Percentiles rank a stretch among this genome's conserved stretches.
These are phyloP conservation scores for Tolypocladium tropicale DNA, from an alignment of 2,329 filamentous ascomycete species.

Conservation along the genomic window DNA sequence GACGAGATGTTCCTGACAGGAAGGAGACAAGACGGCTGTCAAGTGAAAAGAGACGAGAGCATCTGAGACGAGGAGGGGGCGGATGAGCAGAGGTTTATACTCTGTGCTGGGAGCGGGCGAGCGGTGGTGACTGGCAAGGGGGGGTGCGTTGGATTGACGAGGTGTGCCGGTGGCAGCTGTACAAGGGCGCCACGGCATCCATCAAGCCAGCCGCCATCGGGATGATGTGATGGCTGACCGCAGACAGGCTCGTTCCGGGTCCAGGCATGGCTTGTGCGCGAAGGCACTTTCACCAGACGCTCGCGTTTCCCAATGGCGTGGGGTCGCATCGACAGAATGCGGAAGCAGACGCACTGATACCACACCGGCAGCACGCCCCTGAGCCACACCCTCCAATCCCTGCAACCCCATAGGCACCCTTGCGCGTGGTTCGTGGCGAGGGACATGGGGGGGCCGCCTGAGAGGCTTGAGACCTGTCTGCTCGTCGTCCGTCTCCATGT, in stretches of 20 bases:
- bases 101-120: not conserved
- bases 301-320: not conserved
- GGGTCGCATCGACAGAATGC: not conserved
- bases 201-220: not conserved
- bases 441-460: not conserved
- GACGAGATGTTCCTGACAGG: not conserved
- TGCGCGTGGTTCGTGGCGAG: not conserved
- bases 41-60: not conserved
- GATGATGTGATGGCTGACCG: not conserved
- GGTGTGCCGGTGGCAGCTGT: not conserved
- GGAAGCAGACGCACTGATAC: not conserved
- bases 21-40: not conserved
- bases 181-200: not conserved
- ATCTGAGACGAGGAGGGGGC: not conserved
- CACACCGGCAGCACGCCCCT: not conserved
- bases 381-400: not conserved
- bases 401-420: not conserved
- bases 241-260: not conserved
- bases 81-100: conserved; percentile 5
- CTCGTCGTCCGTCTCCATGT: not conserved
- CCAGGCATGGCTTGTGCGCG: not conserved
- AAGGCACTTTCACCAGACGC: not conserved
- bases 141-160: not conserved
- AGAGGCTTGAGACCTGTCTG: not conserved
- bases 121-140: not conserved